phyloP scores from a whole-genome alignment of 2,329 filamentous ascomycete genomes.

The Exserohilum turcica region DNA sequence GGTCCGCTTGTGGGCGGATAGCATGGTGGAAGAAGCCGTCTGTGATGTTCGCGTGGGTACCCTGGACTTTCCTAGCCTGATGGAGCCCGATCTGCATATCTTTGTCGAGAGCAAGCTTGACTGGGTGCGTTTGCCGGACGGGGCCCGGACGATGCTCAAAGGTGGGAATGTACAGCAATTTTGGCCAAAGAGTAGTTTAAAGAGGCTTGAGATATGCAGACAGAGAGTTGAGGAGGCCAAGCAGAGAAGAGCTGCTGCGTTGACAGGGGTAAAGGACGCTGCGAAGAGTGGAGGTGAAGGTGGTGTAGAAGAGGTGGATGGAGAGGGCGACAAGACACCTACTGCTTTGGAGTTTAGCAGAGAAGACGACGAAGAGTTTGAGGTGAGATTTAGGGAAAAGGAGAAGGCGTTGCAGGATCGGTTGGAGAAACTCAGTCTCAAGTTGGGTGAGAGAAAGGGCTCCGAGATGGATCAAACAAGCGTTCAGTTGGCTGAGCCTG shows the following conservation, averaged over 20 bases:
- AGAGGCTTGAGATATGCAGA: conserved; percentile 27
- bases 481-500: neutral
- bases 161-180: conserved; percentile 13
- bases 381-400: conserved; percentile 31
- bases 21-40: conserved; percentile 8
- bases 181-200: conserved; percentile 40
- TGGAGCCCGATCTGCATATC: conserved; percentile 40
- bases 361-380: conserved; percentile 40
- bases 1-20: conserved; percentile 27
- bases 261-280: neutral
- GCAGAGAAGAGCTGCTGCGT: neutral
- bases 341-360: conserved; percentile 26
- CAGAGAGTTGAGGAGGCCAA: conserved; percentile 8
- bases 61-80: conserved; percentile 33
- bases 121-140: conserved; percentile 35
- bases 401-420: conserved; percentile 37
- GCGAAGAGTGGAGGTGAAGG: neutral
- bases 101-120: conserved; percentile 38
- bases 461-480: neutral
- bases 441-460: conserved; percentile 24
- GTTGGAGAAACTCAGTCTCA: conserved; percentile 37
- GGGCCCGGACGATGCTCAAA: conserved; percentile 21
- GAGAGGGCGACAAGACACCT: conserved; percentile 39
- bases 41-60: conserved; percentile 31
- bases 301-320: conserved; percentile 8